Base-by-base conservation (phyloP, 1,284 basidiomycete species). In the Apiotrichum montevideense region DNA sequence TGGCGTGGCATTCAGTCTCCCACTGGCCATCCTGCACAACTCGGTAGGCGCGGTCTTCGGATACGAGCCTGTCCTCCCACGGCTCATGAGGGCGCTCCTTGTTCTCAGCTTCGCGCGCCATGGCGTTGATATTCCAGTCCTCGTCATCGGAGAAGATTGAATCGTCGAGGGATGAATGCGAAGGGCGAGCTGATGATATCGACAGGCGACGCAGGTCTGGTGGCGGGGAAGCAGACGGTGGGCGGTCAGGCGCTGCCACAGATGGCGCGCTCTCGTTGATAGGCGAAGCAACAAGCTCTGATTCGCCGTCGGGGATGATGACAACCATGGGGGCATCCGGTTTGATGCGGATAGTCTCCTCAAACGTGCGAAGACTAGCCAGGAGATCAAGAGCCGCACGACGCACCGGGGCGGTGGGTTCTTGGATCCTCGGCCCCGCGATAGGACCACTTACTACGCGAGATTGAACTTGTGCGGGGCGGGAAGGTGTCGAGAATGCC, bases 401-500 rank as follows among this genome's bases (percentile, higher is more conserved):
- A 32, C 57, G 60, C n/a, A 62, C 42, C 8, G 54, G 56, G 29
- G 56, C 51, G 8, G 50, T 42, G 7, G 55, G 57, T 39, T 62
- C 60, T 1, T 48, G 47, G 10, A 29, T 6, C 1, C 32, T 32
- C 9, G 34, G 7, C 13, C 13, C 32, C 7, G 33, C 14, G 33
- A 32, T 4, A 1, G 39, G 29, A 13, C 41, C 50, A 21, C 50
- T 51, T 3, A 21, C 32, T 2, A 35, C 13, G n/a, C 50, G 50
- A 1, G 56, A 21, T 11, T 33, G 9, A 1, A 54, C 40, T 34
- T 34, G 11, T 10, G 50, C 55, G 2, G 71, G 72, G 33, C 72
- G 55, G 1, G 72, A 74, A 90, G 72, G 72, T 1, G 70, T 72
- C 0, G 67, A 69, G 49, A 71, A 63, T 6, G 43, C 21, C 6